phyloP scores from a whole-genome alignment of 2,329 filamentous ascomycete species.

The Sclerotinia glacialis region DNA sequence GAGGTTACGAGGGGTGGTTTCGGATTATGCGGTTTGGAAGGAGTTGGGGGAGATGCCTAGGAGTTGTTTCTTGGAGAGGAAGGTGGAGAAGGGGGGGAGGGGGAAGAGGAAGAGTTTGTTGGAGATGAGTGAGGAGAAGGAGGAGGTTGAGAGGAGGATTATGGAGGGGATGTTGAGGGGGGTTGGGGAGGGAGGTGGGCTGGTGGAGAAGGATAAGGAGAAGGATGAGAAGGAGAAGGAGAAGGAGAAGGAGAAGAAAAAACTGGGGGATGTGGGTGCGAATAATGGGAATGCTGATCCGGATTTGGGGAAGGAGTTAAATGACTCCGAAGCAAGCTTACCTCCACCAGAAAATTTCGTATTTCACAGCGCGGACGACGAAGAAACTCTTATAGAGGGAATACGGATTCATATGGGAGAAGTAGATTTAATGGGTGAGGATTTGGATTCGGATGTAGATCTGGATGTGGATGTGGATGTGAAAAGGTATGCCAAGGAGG shows the following conservation, averaged over 20 bases:
- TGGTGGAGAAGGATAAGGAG: not conserved
- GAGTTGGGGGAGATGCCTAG: constrained; percentile 30
- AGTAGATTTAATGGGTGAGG: too few relatives aligned
- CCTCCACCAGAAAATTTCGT: not conserved
- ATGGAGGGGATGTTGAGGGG: constrained; percentile 13
- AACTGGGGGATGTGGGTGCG: too few relatives aligned
- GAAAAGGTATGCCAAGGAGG: too few relatives aligned
- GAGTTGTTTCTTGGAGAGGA: constrained; percentile 26
- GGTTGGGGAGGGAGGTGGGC: not conserved
- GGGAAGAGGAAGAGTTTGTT: constrained; percentile 18
- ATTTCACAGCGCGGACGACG: not conserved
- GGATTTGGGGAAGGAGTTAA: not conserved
- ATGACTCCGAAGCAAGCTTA: not conserved
- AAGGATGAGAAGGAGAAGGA: too few relatives aligned
- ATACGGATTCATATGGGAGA: too few relatives aligned
- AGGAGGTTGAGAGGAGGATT: constrained; percentile 13
- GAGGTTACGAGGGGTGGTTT: constrained; percentile 25
- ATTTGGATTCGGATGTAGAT: too few relatives aligned
- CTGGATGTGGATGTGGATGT: too few relatives aligned
- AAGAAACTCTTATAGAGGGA: not conserved
- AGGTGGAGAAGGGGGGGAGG: not conserved
- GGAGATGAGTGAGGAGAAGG: constrained; percentile 22
- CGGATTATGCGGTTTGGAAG: constrained; percentile 30
- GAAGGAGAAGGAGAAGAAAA: not conserved
- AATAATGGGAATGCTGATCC: too few relatives aligned